Percentiles rank a stretch among this genome's conserved stretches.
These are phyloP conservation scores for Zasmidium citrigriseum DNA, from an alignment of 2,329 filamentous ascomycete genomes.

Conservation along the genomic window DNA sequence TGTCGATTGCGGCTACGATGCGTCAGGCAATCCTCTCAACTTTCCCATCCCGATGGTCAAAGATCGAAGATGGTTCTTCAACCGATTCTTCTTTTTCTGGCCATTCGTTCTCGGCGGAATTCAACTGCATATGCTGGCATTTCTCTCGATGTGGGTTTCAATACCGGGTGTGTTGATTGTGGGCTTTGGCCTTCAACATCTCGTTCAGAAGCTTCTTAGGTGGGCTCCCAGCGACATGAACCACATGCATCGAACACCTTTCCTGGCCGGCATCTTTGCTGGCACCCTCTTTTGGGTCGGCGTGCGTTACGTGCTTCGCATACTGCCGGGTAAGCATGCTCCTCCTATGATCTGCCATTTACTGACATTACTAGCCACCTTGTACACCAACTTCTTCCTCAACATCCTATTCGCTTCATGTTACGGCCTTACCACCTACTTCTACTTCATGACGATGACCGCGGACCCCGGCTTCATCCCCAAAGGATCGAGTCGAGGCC, in stretches of 20 bases:
- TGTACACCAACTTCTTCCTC: constrained; percentile 66
- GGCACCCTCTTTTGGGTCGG: constrained; percentile 81
- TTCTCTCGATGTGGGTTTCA: constrained; percentile 72
- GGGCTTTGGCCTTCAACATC: constrained; percentile 72
- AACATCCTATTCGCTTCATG: constrained; percentile 73
- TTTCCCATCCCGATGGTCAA: constrained; percentile 77
- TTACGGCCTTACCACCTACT: constrained; percentile 72
- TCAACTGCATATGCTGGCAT: constrained; percentile 70
- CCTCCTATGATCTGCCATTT: too few relatives aligned
- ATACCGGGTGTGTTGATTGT: constrained; percentile 69
- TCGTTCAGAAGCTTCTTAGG: constrained; percentile 73
- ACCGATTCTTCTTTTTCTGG: constrained; percentile 85
- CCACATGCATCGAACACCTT: constrained; percentile 87
- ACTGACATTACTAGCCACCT: constrained; percentile 57
- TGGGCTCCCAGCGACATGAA: constrained; percentile 88
- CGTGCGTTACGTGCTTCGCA: constrained; percentile 70
- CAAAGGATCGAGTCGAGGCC: constrained; percentile 82
- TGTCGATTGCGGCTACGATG: constrained; percentile 78
- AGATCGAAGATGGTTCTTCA: constrained; percentile 76
- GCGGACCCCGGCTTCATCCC: constrained; percentile 92
- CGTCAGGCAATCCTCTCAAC: constrained; percentile 71
- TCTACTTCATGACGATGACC: constrained; percentile 83
- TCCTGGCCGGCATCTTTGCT: constrained; percentile 90
- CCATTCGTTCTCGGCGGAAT: constrained; percentile 76
- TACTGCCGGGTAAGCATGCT: constrained; percentile 70